These are phyloP conservation scores for Neoboletus brunneissimus DNA, from an alignment of 768 basidiomycete species.

Conservation along the genomic window DNA sequence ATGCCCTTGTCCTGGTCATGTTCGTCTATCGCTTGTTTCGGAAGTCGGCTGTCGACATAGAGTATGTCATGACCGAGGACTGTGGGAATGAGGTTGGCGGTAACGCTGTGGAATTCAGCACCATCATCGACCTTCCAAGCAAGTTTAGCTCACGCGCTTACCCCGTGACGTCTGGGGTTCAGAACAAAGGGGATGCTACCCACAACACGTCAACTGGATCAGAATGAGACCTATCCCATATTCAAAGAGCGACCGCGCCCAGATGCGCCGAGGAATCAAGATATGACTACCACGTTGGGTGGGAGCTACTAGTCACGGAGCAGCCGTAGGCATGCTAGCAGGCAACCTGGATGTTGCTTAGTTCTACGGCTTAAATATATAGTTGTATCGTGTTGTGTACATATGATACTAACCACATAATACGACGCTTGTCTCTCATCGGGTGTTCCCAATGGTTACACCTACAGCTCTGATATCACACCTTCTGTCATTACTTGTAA, in stretches of 20 bases:
- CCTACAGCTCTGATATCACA: background rate
- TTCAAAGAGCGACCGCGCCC: too few relatives aligned
- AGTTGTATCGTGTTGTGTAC: background rate
- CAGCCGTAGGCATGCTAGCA: background rate
- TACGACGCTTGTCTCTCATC: background rate
- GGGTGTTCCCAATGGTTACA: background rate
- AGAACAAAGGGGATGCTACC: background rate
- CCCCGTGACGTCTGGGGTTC: background rate
- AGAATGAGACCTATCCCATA: background rate
- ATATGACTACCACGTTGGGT: background rate
- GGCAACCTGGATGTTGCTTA: background rate
- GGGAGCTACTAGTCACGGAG: too few relatives aligned
- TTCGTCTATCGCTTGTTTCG: constrained; percentile 16
- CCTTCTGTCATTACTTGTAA: background rate
- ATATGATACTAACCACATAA: background rate
- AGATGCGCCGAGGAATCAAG: background rate
- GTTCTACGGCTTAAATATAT: background rate
- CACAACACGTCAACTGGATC: background rate
- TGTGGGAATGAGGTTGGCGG: background rate
- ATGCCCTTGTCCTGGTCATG: constrained; percentile 20
- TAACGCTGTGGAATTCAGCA: constrained; percentile 13
- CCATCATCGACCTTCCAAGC: constrained; percentile 16
- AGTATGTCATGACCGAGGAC: background rate
- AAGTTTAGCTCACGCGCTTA: constrained; percentile 2
- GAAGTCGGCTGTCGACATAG: background rate